Conservation (phyloP, 2,329 filamentous ascomycete species). For the Chrysoporthe austroafricana region DNA sequence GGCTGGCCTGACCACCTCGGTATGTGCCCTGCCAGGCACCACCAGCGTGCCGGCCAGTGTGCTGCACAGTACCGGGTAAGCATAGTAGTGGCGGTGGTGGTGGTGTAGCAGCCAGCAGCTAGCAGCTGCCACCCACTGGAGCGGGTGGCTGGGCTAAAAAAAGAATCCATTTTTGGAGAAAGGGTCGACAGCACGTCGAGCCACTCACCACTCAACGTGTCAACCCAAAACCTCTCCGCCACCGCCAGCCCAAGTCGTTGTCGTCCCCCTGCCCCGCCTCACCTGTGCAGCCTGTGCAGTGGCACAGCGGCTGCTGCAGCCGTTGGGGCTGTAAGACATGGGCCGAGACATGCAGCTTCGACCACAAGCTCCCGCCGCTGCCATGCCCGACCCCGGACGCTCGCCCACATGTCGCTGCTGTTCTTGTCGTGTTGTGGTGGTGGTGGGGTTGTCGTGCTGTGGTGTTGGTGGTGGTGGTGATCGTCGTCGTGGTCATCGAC, state of each 20-base stretch:
- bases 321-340: constrained; percentile 5
- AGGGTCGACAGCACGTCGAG: background rate
- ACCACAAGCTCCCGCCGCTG: too few species aligned
- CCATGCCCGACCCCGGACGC: too few species aligned
- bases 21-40: too few species aligned
- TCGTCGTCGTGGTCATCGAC: background rate
- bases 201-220: background rate
- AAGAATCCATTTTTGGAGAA: background rate
- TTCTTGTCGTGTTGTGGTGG: background rate
- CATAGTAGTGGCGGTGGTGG: background rate
- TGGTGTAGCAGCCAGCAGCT: background rate
- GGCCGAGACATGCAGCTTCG: background rate
- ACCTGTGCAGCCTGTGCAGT: background rate
- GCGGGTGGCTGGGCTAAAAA: background rate
- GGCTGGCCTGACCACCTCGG: too few species aligned
- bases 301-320: background rate
- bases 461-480: too few species aligned
- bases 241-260: background rate
- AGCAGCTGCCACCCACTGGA: background rate
- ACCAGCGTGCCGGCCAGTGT: too few species aligned
- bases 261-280: background rate
- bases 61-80: background rate
- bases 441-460: background rate
- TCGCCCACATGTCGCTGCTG: background rate
- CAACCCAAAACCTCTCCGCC: background rate